A percentile compares a stretch with the other conserved stretches of the same genome.
Evolutionary conservation across 768 basidiomycete genomes (phyloP).

Genomic region (Mycena albidolilacea): DNA sequence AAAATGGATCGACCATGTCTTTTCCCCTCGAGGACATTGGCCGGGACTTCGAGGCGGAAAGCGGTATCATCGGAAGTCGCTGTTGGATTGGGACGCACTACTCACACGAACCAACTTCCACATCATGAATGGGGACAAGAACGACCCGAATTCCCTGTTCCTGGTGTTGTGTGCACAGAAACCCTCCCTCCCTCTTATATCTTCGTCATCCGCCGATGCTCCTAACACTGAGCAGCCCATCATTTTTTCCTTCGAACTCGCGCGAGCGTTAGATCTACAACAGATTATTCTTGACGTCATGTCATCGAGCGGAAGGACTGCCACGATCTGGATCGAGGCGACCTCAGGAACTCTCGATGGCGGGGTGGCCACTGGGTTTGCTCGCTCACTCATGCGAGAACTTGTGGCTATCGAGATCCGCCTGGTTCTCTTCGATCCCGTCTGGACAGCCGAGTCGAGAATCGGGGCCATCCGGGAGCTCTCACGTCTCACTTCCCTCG

Average conservation of each 20-base stretch:
- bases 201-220: background rate
- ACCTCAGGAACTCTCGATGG: background rate
- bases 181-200: background rate
- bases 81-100: background rate
- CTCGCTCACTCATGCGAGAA: slow-evolving; percentile 1
- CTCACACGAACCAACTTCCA: background rate
- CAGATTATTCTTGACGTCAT: background rate
- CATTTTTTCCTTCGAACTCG: background rate
- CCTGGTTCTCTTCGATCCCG: slow-evolving; percentile 1
- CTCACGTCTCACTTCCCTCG: background rate
- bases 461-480: background rate
- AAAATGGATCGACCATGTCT: slow-evolving; percentile 4
- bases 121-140: background rate
- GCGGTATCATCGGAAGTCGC: background rate
- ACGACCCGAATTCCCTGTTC: background rate
- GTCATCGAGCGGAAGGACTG: background rate
- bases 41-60: background rate
- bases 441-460: background rate
- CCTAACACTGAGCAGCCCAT: background rate
- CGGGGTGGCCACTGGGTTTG: background rate
- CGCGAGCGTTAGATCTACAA: background rate
- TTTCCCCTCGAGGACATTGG: background rate
- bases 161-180: background rate
- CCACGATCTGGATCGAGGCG: background rate
- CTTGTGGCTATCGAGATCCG: background rate